Percentiles rank a stretch among this genome's conserved stretches.
These are phyloP conservation scores for Fusarium hainanense DNA, from an alignment of 2,329 filamentous ascomycete species.

Conservation along the genomic window DNA sequence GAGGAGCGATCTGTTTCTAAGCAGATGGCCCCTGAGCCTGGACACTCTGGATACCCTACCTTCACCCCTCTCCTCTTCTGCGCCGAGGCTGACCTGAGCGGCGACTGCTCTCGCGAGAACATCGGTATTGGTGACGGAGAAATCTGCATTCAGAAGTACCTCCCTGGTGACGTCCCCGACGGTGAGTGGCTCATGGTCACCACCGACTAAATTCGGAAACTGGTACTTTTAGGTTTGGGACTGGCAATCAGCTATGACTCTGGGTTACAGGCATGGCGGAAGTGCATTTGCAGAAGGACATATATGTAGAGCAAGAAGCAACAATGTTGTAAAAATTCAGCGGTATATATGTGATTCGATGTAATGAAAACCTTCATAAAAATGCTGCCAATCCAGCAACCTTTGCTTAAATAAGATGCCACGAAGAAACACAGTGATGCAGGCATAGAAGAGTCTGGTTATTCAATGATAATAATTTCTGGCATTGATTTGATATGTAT, in stretches of 20 bases:
- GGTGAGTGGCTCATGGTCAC: constrained; percentile 17
- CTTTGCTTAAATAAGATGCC: not conserved
- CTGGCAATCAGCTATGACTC: not conserved
- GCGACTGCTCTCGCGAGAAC: not conserved
- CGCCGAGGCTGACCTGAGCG: not conserved
- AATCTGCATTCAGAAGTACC: constrained; percentile 17
- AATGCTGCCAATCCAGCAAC: rapidly evolving
- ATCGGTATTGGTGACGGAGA: constrained; percentile 7
- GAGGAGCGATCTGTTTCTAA: constrained; percentile 2
- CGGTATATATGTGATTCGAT: not conserved
- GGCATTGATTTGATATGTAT: no score
- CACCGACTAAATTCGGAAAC: constrained; percentile 2
- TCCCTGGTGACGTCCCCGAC: constrained; percentile 8
- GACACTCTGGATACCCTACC: constrained; percentile 17
- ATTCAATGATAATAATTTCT: not conserved
- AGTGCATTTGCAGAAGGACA: no score
- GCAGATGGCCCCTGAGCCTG: constrained; percentile 11
- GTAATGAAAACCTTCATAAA: not conserved
- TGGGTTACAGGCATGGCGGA: not conserved
- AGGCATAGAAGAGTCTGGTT: no score
- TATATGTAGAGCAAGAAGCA: not conserved
- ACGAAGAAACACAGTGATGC: not conserved
- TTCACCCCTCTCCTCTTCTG: constrained; percentile 22
- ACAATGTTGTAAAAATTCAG: not conserved
- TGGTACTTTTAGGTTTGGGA: not conserved